Percentiles rank a stretch among this genome's conserved stretches.
Evolutionary conservation across 2,329 filamentous ascomycete species (phyloP).

Genomic region (Alternaria longipes): DNA sequence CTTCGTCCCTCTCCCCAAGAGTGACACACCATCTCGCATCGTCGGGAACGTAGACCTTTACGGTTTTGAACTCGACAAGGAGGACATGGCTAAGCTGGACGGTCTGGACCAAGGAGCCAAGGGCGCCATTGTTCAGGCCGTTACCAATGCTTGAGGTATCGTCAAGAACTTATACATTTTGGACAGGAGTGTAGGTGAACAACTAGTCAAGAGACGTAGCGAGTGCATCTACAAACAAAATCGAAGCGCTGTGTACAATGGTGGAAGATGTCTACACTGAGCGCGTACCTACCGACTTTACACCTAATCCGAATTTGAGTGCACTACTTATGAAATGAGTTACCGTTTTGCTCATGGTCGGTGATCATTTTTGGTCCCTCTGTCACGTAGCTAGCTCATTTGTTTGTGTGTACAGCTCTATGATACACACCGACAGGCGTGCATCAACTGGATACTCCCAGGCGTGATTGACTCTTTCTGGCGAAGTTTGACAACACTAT

Average conservation of each 20-base stretch:
- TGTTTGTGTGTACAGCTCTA: not conserved
- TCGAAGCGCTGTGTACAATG: not conserved
- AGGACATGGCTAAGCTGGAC: constrained; percentile 49
- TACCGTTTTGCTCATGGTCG: not conserved
- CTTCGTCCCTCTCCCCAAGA: constrained; percentile 52
- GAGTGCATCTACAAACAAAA: not conserved
- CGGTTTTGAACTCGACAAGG: constrained; percentile 46
- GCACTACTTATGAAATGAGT: not conserved
- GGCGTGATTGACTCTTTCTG: not conserved
- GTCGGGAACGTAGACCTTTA: constrained; percentile 49
- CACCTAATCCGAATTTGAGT: not conserved
- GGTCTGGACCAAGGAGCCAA: constrained; percentile 44
- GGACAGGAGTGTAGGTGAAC: not conserved
- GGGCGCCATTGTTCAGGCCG: constrained; percentile 48
- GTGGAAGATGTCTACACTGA: not conserved
- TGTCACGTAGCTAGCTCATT: not conserved
- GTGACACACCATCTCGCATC: constrained; percentile 49
- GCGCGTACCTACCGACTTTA: not conserved
- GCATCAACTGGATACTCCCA: not conserved
- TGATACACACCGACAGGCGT: not conserved
- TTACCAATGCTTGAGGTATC: constrained; percentile 11
- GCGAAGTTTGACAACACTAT: not conserved
- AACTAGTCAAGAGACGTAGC: not conserved
- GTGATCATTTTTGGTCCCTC: not conserved
- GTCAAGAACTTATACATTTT: not conserved